Base-by-base conservation (phyloP, 2,329 filamentous ascomycete genomes). In the Mollisia scopiformis region DNA sequence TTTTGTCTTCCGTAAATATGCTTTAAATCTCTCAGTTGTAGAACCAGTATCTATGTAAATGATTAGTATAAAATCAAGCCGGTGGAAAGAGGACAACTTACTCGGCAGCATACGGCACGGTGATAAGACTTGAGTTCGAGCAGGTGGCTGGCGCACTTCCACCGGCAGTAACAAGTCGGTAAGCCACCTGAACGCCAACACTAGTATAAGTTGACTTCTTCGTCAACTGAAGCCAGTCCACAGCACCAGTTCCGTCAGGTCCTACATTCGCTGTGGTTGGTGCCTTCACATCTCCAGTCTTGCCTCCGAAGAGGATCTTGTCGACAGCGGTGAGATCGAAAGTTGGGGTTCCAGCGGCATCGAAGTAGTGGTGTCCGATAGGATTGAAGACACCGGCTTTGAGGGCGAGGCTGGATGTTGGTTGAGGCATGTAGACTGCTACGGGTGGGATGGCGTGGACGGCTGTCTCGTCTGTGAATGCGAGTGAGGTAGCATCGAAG, bases 301-400 rank as follows among this genome's bases (percentile, higher is more conserved):
- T 72, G 3, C 49, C 58, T 27, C 58, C 68, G 30, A 55, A 65
- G 8, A 73, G 52, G 13, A 69, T 62, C 43, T 69, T 68, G 27
- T 23, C 23, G 7, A 65, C 61, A 1, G 56, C 21, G 11, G 41
- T 61, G 3, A 74, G 54, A n/a, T 70, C 58, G 57, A 74, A 74
- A 13, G 64, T 68, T 1, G 72, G 71, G 0, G 67, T 69, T 1
- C 63, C 61, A 21, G 58, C 58, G 5, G 66, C 50, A 31, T 66
- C 69, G 62, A 74, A 74, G 67, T 61, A 72, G 65, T 73, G 72
- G 46, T 73, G 49, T 2, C 71, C 71, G 0, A 71, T 50, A 3
- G 59, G 16, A 1, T 56, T 33, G 54, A 71, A 49, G 6, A 39
- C 11, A 31, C 27, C 27, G 31, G 27, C 33, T 7, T 63, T 50